A percentile compares a stretch with the other conserved stretches of the same genome.
phyloP scores from a whole-genome alignment of 257 asterid genomes.

The Lycium barbarum region DNA sequence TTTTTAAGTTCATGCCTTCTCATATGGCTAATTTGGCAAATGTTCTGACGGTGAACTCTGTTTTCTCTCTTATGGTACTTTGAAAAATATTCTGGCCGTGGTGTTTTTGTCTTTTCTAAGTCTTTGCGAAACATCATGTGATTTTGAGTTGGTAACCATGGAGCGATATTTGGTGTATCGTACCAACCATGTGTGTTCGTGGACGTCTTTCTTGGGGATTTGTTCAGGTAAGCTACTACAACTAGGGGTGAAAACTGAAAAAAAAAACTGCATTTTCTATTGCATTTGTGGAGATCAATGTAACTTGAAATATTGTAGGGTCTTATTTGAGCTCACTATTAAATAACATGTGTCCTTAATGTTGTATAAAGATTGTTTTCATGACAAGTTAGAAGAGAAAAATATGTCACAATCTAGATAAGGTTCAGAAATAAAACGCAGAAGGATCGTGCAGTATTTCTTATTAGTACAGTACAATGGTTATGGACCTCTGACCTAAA shows the following conservation, averaged over 20 bases:
- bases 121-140: background rate
- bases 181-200: background rate
- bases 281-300: background rate
- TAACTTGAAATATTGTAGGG: constrained; percentile 3
- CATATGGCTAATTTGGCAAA: background rate
- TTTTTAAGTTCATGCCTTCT: background rate
- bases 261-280: constrained; percentile 2
- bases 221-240: constrained; percentile 5
- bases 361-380: background rate
- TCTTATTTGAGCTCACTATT: constrained; percentile 17
- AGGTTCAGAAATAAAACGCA: background rate
- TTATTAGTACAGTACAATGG: background rate
- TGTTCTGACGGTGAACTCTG: background rate
- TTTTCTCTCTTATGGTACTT: background rate
- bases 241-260: constrained; percentile 5
- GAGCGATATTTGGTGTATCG: background rate
- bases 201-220: background rate
- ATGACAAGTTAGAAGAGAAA: background rate
- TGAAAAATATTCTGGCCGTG: background rate
- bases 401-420: constrained; percentile 11
- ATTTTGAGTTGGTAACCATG: constrained; percentile 22
- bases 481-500: constrained; percentile 9
- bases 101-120: background rate
- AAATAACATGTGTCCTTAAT: constrained; percentile 6
- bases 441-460: background rate